phyloP scores from a whole-genome alignment of 2,329 filamentous ascomycete species.

The Verticillium tricorpus region DNA sequence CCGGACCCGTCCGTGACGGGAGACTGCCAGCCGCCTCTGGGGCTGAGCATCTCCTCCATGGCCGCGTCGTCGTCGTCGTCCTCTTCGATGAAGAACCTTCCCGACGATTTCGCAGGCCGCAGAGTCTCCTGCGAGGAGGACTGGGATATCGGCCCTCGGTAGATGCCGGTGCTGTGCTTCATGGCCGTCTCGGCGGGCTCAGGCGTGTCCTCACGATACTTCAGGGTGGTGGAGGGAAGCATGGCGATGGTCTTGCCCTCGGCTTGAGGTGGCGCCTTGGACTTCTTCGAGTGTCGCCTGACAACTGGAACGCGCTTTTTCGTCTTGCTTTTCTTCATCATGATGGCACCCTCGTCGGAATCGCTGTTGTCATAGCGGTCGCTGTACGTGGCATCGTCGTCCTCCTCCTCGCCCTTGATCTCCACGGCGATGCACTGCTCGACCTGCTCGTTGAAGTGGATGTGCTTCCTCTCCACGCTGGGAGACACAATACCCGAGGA shows the following conservation, averaged over 20 bases:
- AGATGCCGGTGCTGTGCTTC: constrained; percentile 50
- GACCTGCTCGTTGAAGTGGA: constrained; percentile 95
- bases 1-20: constrained; percentile 19
- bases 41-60: constrained; percentile 37
- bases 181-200: constrained; percentile 59
- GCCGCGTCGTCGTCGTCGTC: constrained; percentile 56
- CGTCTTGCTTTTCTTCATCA: constrained; percentile 69
- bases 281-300: constrained; percentile 32
- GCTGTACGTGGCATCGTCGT: constrained; percentile 43
- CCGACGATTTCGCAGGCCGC: constrained; percentile 62
- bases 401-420: constrained; percentile 71
- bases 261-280: constrained; percentile 39
- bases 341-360: constrained; percentile 72
- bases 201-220: constrained; percentile 74
- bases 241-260: constrained; percentile 86
- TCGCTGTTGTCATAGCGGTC: constrained; percentile 50
- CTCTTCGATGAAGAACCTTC: constrained; percentile 58
- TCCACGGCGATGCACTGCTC: constrained; percentile 95
- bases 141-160: constrained; percentile 55
- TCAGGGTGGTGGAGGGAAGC: constrained; percentile 81
- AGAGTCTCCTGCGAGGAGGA: constrained; percentile 82
- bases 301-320: constrained; percentile 53
- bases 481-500: constrained; percentile 67
- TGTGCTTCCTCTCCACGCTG: constrained; percentile 70
- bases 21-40: constrained; percentile 13